Evolutionary conservation across 768 basidiomycete genomes (phyloP), one percentile per base, ranked within the genome.

Genomic region (Tulasnella sp.): DNA sequence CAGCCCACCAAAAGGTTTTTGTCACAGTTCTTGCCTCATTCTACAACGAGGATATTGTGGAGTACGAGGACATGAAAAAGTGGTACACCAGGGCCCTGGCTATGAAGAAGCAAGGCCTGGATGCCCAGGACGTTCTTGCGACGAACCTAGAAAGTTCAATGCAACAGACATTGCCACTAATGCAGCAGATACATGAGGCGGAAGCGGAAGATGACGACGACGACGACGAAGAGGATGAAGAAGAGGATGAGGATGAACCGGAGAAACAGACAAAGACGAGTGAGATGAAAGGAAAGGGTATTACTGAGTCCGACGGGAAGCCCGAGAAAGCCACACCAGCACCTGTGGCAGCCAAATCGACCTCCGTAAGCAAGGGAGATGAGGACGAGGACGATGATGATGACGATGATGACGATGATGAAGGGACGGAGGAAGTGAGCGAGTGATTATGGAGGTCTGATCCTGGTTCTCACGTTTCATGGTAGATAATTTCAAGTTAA

Each of bases 11-110:
- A 66, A 76, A 80, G 17, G 74, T 91, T 60, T 98, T 96, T 70
- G 88, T 87, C 3, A 82, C 88, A 66, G 80, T 95, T 58, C 79
- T 98, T 23, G 85, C 85, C 29, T 84, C 85, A 2, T 74, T 93
- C 13, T 99, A 97, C 70, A 88, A 95, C 68, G 78, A 79, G n/a
- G 95, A 99, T 69, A 80, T 96, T 47, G 83, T 96, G 2, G 88
- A 88, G 51, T 92, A 93, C 67, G 86, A 90, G 52, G 85, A 91
- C 64, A 85, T 97, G 64, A 81, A 88, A n/a, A 76, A 74, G 51
- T 99, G 95, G 95, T 84, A 93, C 70, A 74, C 70, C 54, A 61
- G 24, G 43, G 50, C 29, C 62, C 21, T 59, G 61, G 24, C 59
- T 61, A 38, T 56, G 63, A 34, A 55, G 64, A 51, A 49, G 42